phyloP scores from a whole-genome alignment of 305 asterid species.

The Withania somnifera region DNA sequence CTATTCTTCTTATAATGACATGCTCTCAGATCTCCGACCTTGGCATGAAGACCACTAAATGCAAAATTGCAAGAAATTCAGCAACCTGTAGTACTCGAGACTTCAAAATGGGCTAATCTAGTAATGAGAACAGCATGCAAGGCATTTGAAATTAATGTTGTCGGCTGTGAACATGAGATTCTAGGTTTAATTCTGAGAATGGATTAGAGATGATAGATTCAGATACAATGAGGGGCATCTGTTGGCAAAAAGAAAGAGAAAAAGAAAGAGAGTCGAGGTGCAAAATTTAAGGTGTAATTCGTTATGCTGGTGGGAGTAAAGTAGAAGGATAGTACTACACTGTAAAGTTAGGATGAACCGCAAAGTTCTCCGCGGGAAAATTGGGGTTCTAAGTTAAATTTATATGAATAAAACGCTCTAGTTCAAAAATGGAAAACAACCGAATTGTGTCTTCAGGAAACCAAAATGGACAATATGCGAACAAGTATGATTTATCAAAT shows the following conservation, averaged over 20 bases:
- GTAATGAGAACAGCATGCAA: not conserved
- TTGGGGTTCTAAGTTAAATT: not conserved
- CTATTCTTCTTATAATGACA: not conserved
- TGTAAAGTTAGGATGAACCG: not conserved
- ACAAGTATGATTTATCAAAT: not conserved
- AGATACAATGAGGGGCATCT: not conserved
- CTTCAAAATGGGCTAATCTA: not conserved
- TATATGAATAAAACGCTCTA: not conserved
- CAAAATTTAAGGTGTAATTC: not conserved
- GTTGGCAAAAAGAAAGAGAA: not conserved
- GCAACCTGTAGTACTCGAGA: not conserved
- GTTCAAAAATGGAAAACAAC: not conserved
- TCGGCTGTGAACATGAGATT: not conserved
- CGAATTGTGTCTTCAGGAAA: not conserved
- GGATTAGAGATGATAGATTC: not conserved
- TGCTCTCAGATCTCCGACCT: not conserved
- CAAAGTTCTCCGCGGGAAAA: not conserved
- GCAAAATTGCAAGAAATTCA: not conserved
- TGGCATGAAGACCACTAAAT: not conserved
- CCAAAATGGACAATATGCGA: not conserved
- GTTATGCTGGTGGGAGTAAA: not conserved
- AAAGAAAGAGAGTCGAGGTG: not conserved
- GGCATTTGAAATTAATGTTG: not conserved
- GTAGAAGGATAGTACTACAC: not conserved
- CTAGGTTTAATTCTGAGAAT: not conserved